These are phyloP conservation scores for Camelina hispida DNA, from an alignment of 345 rosid genomes.

Conservation along the genomic window DNA sequence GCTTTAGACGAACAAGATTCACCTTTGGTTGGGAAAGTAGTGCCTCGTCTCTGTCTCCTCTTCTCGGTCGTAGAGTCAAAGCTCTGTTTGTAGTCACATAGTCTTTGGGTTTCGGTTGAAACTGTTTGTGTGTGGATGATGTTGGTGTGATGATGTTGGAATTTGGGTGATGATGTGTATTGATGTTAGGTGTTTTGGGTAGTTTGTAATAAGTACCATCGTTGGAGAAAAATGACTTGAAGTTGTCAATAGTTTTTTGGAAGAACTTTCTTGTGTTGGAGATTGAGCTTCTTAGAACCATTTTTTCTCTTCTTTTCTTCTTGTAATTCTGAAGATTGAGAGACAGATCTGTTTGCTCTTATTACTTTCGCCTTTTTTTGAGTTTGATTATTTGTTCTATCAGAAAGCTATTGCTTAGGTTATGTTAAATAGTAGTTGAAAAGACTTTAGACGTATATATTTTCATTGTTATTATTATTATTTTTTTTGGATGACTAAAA, in stretches of 20 bases:
- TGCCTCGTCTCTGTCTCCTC: conserved; percentile 36
- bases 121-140: conserved; percentile 28
- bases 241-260: conserved; percentile 53
- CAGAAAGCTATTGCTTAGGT: neutral
- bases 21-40: conserved; percentile 46
- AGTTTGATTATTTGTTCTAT: conserved; percentile 38
- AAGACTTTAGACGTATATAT: neutral
- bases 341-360: conserved; percentile 25
- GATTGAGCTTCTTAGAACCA: conserved; percentile 67
- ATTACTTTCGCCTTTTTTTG: conserved; percentile 16
- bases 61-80: conserved; percentile 23
- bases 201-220: conserved; percentile 55
- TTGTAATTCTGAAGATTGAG: conserved; percentile 10
- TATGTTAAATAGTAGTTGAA: conserved; percentile 3
- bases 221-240: conserved; percentile 62
- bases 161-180: conserved; percentile 37
- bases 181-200: conserved; percentile 53
- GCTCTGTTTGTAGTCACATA: conserved; percentile 28
- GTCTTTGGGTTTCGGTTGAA: conserved; percentile 36
- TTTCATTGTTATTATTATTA: neutral
- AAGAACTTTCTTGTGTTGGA: conserved; percentile 67
- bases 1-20: conserved; percentile 51
- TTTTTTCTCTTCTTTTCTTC: conserved; percentile 15
- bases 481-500: neutral
- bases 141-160: conserved; percentile 26